These are phyloP conservation scores for Solanum tarapatanum DNA, from an alignment of 257 asterid species.

Conservation along the genomic window DNA sequence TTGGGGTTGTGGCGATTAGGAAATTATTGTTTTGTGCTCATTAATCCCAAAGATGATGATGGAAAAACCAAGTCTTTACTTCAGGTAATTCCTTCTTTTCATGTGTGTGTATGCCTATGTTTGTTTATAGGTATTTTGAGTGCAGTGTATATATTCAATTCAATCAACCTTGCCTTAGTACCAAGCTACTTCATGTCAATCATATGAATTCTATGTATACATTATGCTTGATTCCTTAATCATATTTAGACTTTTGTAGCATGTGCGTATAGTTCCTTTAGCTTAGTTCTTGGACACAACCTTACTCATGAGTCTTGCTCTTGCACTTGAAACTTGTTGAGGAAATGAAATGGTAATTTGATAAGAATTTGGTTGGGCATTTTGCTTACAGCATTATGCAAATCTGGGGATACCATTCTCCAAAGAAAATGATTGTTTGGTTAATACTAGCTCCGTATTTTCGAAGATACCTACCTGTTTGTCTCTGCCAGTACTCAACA, in stretches of 20 bases:
- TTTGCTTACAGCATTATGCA: neutral
- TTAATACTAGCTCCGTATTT: neutral
- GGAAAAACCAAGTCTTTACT: constrained; percentile 42
- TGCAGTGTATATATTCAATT: neutral
- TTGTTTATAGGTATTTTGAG: neutral
- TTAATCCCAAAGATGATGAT: constrained; percentile 60
- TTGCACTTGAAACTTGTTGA: neutral
- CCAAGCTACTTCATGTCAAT: neutral
- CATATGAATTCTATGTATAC: neutral
- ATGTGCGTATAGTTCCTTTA: neutral
- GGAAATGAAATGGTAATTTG: neutral
- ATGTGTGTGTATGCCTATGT: neutral
- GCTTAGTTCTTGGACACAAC: neutral
- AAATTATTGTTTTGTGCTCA: constrained; percentile 43
- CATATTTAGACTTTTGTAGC: neutral
- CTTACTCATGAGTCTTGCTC: neutral
- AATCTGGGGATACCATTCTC: neutral
- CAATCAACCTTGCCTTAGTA: neutral
- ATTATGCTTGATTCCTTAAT: neutral
- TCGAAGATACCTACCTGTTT: neutral
- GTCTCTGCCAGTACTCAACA: neutral
- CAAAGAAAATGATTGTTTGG: neutral
- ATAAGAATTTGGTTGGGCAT: neutral
- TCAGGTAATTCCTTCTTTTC: constrained; percentile 31
- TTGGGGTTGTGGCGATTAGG: constrained; percentile 18